phyloP scores from a whole-genome alignment of 2,329 filamentous ascomycete species.

The Colletotrichum tanaceti region DNA sequence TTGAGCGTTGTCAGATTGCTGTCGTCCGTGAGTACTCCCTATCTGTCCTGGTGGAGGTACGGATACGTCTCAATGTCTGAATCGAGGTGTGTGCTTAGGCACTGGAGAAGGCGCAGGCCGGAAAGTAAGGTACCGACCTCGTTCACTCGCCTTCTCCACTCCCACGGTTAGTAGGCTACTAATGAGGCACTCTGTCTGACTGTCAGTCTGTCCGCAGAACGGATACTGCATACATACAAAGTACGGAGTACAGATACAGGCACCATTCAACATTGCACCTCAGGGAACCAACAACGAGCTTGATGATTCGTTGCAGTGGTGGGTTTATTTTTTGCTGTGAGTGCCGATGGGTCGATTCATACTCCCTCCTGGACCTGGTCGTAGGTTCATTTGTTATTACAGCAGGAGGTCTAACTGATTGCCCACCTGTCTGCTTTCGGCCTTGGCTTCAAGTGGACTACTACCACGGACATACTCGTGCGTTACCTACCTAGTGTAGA shows the following conservation, averaged over 20 bases:
- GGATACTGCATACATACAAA: no score
- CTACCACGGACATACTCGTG: background rate
- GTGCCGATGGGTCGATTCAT: background rate
- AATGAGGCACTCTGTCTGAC: background rate
- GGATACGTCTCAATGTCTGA: conserved; percentile 16
- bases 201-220: no score
- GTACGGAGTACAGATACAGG: background rate
- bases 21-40: conserved; percentile 5
- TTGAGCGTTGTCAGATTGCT: background rate
- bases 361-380: background rate
- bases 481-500: no score
- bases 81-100: background rate
- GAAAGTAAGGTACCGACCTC: conserved; percentile 17
- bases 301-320: background rate
- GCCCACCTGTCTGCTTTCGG: background rate
- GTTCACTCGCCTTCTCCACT: background rate
- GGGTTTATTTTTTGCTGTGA: background rate
- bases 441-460: conserved; percentile 25
- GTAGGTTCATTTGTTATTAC: background rate
- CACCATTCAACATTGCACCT: background rate
- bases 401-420: no score
- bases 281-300: background rate
- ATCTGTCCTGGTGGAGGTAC: conserved; percentile 26
- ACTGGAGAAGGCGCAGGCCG: background rate
- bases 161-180: background rate